These are phyloP conservation scores for Populus hybrid DNA, from an alignment of 441 rosid species.

Conservation along the genomic window DNA sequence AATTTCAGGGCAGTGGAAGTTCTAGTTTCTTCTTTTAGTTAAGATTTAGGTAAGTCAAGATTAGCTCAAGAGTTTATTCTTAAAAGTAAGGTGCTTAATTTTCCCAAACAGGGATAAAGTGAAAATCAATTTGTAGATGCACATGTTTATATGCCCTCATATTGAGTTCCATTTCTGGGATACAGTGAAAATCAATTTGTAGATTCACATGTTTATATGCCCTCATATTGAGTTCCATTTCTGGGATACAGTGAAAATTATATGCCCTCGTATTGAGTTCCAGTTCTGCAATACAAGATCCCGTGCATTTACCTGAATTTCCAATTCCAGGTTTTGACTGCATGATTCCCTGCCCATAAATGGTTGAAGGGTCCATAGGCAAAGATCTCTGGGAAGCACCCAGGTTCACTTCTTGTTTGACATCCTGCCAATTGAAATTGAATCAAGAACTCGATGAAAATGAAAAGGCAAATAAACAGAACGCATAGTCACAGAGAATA, in stretches of 20 bases:
- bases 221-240: too few species aligned
- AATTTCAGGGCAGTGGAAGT: neutral
- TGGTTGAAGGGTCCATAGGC: conserved; percentile 54
- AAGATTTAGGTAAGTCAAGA: neutral
- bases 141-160: too few species aligned
- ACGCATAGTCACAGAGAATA: neutral
- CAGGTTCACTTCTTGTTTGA: conserved; percentile 47
- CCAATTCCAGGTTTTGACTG: conserved; percentile 57
- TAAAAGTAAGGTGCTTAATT: too few species aligned
- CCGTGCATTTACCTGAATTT: conserved; percentile 38
- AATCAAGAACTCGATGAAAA: conserved; percentile 10
- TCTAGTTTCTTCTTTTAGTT: neutral
- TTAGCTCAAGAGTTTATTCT: neutral
- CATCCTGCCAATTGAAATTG: conserved; percentile 37
- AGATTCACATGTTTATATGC: too few species aligned
- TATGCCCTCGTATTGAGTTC: neutral
- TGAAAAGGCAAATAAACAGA: neutral
- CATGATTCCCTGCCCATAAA: conserved; percentile 57
- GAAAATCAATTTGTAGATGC: too few species aligned
- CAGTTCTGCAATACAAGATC: conserved; percentile 8
- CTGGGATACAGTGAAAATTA: too few species aligned
- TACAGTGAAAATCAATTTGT: too few species aligned
- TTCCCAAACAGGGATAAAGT: too few species aligned
- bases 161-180: too few species aligned
- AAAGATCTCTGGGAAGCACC: conserved; percentile 44